Percentiles rank a stretch among this genome's conserved stretches.
These are phyloP conservation scores for Blechomonas ayalai DNA, from an alignment of 208 protist genomes.

Conservation along the genomic window DNA sequence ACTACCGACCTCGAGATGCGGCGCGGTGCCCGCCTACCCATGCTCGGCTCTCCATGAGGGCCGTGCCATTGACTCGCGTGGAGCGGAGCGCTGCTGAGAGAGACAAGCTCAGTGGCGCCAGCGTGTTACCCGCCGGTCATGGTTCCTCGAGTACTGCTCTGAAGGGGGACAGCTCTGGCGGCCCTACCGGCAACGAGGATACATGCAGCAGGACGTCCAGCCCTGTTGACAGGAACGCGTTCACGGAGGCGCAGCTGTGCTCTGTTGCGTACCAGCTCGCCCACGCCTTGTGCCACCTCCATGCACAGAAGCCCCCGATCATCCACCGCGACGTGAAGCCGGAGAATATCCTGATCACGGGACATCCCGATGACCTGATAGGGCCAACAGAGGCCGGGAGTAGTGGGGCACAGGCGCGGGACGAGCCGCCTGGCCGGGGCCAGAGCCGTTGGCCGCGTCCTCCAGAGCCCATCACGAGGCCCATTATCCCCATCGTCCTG, in stretches of 20 bases:
- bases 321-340: conserved; percentile 66
- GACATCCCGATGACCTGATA: too few relatives aligned
- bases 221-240: conserved; percentile 21
- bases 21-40: too few relatives aligned
- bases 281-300: conserved; percentile 61
- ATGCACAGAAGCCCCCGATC: conserved; percentile 47
- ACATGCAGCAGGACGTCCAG: too few relatives aligned
- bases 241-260: conserved; percentile 65
- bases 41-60: too few relatives aligned
- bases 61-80: too few relatives aligned
- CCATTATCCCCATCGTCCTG: conserved; percentile 67
- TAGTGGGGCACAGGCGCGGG: background rate
- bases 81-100: too few relatives aligned
- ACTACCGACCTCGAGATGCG: too few relatives aligned
- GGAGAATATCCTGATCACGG: conserved; percentile 73
- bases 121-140: too few relatives aligned
- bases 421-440: conserved; percentile 8
- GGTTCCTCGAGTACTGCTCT: too few relatives aligned
- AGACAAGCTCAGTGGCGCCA: too few relatives aligned
- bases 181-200: too few relatives aligned
- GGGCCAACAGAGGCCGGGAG: background rate
- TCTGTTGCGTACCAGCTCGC: conserved; percentile 78
- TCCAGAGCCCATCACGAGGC: conserved; percentile 22
- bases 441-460: background rate
- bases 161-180: too few relatives aligned